A percentile compares a stretch with the other conserved stretches of the same genome.
Conservation (phyloP, 768 basidiomycete genomes). For the Boletus rex-veris region DNA sequence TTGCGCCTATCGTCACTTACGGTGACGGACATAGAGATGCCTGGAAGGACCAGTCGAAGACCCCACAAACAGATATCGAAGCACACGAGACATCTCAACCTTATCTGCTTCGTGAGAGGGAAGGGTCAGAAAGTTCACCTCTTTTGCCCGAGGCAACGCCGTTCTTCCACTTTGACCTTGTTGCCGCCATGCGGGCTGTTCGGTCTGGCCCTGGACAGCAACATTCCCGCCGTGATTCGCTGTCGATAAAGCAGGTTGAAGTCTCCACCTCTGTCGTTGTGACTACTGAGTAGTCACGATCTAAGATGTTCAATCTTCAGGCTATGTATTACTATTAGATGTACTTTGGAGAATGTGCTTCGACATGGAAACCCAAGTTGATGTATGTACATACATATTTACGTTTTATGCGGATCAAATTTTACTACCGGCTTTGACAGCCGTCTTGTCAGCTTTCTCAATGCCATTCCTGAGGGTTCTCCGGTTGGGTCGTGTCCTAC, state of each 20-base stretch:
- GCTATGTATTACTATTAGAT: neutral
- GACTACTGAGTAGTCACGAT: neutral
- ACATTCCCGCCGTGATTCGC: conserved; percentile 4
- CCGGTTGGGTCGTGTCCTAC: neutral
- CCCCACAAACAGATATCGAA: conserved; percentile 31
- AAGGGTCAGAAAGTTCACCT: conserved; percentile 19
- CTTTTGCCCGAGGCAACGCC: conserved; percentile 59
- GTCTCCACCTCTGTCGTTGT: neutral
- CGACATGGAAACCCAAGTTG: neutral
- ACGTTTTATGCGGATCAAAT: neutral
- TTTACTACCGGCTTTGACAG: neutral
- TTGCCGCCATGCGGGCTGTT: conserved; percentile 65
- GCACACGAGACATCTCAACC: conserved; percentile 24
- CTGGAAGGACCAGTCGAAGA: conserved; percentile 5
- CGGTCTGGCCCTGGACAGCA: conserved; percentile 38
- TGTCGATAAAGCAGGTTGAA: conserved; percentile 9
- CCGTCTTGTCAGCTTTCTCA: neutral
- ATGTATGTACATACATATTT: neutral
- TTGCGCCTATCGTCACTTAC: conserved; percentile 76
- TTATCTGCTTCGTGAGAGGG: neutral
- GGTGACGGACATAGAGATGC: conserved; percentile 39
- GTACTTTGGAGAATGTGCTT: no score
- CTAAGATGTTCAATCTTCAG: no score
- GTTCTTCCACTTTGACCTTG: conserved; percentile 90
- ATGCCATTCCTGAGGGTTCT: conserved; percentile 10